phyloP scores from a whole-genome alignment of 495 filamentous ascomycete species.

The Cladorrhinum samala region DNA sequence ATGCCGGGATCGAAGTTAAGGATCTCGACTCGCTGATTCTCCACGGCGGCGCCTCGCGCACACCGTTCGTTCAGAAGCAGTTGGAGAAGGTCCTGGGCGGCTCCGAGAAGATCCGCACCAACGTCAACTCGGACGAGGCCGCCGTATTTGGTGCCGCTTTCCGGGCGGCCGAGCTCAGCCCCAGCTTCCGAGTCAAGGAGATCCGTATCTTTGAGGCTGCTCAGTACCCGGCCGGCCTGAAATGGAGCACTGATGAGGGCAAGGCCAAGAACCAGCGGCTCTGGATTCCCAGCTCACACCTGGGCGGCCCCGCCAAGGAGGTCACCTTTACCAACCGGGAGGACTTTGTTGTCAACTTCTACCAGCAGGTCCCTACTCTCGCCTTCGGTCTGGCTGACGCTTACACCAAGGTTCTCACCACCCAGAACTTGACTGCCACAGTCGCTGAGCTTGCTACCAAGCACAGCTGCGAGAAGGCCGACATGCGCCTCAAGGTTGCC shows the following conservation, averaged over 20 bases:
- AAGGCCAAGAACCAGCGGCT: constrained; percentile 55
- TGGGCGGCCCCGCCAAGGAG: constrained; percentile 72
- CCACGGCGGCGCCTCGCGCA: constrained; percentile 83
- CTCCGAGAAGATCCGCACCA: constrained; percentile 75
- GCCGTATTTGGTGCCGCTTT: constrained; percentile 97
- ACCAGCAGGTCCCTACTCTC: constrained; percentile 56
- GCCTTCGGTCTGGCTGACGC: constrained; percentile 35
- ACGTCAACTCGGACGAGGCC: constrained; percentile 95
- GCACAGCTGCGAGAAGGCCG: constrained; percentile 66
- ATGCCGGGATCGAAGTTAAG: constrained; percentile 62
- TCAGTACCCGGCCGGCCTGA: constrained; percentile 63
- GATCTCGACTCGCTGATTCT: constrained; percentile 90
- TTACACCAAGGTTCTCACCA: constrained; percentile 52
- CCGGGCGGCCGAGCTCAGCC: constrained; percentile 83
- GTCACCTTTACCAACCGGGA: constrained; percentile 79
- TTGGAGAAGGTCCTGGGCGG: constrained; percentile 70
- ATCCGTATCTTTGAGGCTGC: constrained; percentile 74
- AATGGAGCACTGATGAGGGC: constrained; percentile 65
- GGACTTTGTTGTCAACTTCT: constrained; percentile 78
- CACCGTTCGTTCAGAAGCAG: constrained; percentile 87
- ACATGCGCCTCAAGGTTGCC: constrained; percentile 73
- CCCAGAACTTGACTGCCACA: constrained; percentile 77
- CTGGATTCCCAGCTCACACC: constrained; percentile 69
- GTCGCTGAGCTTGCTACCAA: constrained; percentile 67
- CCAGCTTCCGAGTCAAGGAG: constrained; percentile 95